Base-by-base conservation (phyloP, 2,329 filamentous ascomycete species). In the Penicillium sp. region DNA sequence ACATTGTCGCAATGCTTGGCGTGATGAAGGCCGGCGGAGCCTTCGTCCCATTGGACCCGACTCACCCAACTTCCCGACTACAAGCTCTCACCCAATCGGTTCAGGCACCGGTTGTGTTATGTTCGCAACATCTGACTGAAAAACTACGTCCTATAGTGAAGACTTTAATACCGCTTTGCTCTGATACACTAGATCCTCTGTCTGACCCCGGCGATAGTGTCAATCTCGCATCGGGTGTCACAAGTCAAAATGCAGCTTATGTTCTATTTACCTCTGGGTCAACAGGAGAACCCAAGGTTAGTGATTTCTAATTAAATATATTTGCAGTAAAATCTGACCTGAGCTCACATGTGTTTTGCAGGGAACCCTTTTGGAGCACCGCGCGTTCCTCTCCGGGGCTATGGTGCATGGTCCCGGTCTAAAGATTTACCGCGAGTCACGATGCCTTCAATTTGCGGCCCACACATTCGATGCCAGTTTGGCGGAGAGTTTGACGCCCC, bases 351-450 rank as follows among this genome's bases (percentile, higher is more conserved):
- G 16, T 28, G 19, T 26, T 30, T 30, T 33, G n/a, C 51, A 76
- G 73, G 86, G 85, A 4, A 82, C 86, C n/a, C 79, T 86, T 46
- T 81, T 88, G 57, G 83, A 82, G 11, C 87, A 89, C 62, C 73
- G 75, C 0, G 80, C 85, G 0, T 78, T 86, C 14, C 80, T 84
- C 1, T 83, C 84, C 0, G 76, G 80, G 3, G 79, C 84, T 26
- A 68, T 78, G 9, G 77, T 77, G 0, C 83, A 86, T 63, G 82
- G 78, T 0, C 69, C 76, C 0, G 77, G 78, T 0, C 71, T 86
- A 35, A 51, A 50, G 22, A 78, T 88, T 25, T 73, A 76, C 30
- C 69, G 75, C 0, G 70, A 78, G 0, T 83, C 83, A 14, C 77
- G 87, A 5, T 80, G 84, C 5, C 77, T 86, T 64, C 80, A 84